A percentile compares a stretch with the other conserved stretches of the same genome.
phyloP scores from a whole-genome alignment of 257 asterid species.

The Cordia subcordata region DNA sequence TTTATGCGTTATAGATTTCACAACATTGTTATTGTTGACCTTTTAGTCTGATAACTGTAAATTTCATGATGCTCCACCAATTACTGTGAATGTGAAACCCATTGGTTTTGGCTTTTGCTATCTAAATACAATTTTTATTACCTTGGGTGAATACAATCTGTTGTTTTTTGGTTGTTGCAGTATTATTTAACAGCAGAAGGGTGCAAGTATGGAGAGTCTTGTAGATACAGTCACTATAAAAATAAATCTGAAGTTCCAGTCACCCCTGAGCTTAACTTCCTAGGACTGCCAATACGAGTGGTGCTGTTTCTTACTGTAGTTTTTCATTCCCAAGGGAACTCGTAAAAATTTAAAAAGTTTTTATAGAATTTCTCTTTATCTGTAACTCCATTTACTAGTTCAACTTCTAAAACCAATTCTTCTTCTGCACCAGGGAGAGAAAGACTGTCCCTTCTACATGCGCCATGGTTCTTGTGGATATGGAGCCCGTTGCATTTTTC shows the following conservation, averaged over 20 bases:
- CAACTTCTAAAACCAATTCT: neutral
- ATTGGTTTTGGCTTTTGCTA: too few species aligned
- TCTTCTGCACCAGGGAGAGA: slow-evolving; percentile 29
- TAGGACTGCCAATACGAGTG: slow-evolving; percentile 71
- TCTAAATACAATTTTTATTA: neutral
- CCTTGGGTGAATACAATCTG: neutral
- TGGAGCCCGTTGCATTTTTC: slow-evolving; percentile 27
- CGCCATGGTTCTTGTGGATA: slow-evolving; percentile 37
- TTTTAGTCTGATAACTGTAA: too few species aligned
- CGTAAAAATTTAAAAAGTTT: neutral
- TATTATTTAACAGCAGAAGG: slow-evolving; percentile 66
- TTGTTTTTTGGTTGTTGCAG: slow-evolving; percentile 35
- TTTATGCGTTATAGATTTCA: too few species aligned
- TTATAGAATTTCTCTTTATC: slow-evolving; percentile 1
- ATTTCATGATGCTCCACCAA: too few species aligned
- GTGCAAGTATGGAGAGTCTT: slow-evolving; percentile 65
- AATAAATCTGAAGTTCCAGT: slow-evolving; percentile 23
- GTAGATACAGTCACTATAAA: slow-evolving; percentile 59
- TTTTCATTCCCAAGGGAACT: slow-evolving; percentile 4
- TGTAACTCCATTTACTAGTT: neutral
- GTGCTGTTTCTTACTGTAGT: slow-evolving; percentile 30
- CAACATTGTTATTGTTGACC: too few species aligned
- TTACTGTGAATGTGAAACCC: too few species aligned
- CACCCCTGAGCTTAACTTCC: slow-evolving; percentile 50
- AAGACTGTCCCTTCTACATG: slow-evolving; percentile 39